Conservation (phyloP, 192 early-diverging fungal species). For the Coemansia aciculifera region DNA sequence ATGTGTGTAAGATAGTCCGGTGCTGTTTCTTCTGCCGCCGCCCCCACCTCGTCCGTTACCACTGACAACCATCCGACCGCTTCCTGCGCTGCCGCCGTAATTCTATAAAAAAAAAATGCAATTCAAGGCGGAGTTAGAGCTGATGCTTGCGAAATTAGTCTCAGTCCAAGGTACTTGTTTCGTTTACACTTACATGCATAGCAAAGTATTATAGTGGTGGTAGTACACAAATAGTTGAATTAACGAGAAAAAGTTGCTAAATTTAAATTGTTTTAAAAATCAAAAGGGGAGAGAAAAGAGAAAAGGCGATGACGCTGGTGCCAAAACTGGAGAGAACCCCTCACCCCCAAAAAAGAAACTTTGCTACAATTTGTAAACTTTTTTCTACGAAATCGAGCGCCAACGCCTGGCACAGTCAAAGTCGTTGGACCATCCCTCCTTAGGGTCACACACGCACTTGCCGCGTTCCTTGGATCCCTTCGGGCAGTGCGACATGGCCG, state of each 20-base stretch:
- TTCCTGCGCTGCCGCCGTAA: neutral
- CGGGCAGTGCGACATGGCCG: slow-evolving; percentile 41
- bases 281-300: neutral
- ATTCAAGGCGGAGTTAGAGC: neutral
- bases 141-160: neutral
- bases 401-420: slow-evolving; percentile 50
- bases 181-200: neutral
- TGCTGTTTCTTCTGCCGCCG: slow-evolving; percentile 5
- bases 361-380: no score
- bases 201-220: neutral
- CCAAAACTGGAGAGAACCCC: neutral
- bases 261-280: neutral
- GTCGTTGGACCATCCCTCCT: slow-evolving; percentile 25
- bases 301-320: neutral
- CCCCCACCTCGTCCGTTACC: slow-evolving; percentile 1
- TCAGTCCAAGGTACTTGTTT: neutral
- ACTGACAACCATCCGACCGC: neutral
- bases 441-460: slow-evolving; percentile 47
- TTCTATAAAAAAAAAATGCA: neutral
- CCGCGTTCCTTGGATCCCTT: slow-evolving; percentile 46
- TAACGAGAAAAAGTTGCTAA: neutral
- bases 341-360: neutral
- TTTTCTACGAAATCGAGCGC: slow-evolving; percentile 16
- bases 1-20: slow-evolving; percentile 13
- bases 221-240: neutral